These are phyloP conservation scores for Cadophora gregata DNA, from an alignment of 2,329 filamentous ascomycete species.

Conservation along the genomic window DNA sequence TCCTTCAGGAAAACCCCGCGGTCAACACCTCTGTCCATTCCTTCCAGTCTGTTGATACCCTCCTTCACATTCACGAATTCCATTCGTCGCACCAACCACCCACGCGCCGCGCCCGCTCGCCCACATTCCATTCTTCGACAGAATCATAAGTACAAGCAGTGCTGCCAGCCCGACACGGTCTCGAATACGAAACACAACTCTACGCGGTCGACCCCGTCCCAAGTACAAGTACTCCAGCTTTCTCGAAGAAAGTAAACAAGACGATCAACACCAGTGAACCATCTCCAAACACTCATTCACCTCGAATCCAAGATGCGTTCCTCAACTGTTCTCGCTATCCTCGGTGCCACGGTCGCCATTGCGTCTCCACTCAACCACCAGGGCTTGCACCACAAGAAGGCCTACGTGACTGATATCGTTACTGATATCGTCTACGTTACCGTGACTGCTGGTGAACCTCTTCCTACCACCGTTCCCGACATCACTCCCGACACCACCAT, in stretches of 20 bases:
- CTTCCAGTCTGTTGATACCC: constrained; percentile 26
- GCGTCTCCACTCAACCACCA: constrained; percentile 43
- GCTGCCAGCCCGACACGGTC: constrained; percentile 37
- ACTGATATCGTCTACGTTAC: constrained; percentile 47
- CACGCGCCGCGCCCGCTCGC: neutral
- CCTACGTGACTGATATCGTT: constrained; percentile 39
- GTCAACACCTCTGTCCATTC: constrained; percentile 28
- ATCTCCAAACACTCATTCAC: constrained; percentile 12
- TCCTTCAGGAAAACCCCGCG: constrained; percentile 31
- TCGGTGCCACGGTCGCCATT: constrained; percentile 45
- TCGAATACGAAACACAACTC: constrained; percentile 21
- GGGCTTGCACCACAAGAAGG: constrained; percentile 43
- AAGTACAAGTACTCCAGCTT: constrained; percentile 30
- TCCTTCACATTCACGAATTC: constrained; percentile 19
- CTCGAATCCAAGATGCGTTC: constrained; percentile 48
- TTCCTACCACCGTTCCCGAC: constrained; percentile 9
- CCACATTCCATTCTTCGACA: constrained; percentile 38
- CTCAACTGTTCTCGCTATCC: constrained; percentile 46
- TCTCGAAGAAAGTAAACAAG: constrained; percentile 37
- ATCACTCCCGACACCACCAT: constrained; percentile 16
- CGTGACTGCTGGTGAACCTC: constrained; percentile 44
- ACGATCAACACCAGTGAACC: neutral
- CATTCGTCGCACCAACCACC: constrained; percentile 4
- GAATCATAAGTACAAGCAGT: constrained; percentile 42
- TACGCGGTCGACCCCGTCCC: constrained; percentile 26